Evolutionary conservation across 2,329 filamentous ascomycete genomes (phyloP), one percentile per base, ranked within the genome.

Genomic region (Leptographium galeiforme): DNA sequence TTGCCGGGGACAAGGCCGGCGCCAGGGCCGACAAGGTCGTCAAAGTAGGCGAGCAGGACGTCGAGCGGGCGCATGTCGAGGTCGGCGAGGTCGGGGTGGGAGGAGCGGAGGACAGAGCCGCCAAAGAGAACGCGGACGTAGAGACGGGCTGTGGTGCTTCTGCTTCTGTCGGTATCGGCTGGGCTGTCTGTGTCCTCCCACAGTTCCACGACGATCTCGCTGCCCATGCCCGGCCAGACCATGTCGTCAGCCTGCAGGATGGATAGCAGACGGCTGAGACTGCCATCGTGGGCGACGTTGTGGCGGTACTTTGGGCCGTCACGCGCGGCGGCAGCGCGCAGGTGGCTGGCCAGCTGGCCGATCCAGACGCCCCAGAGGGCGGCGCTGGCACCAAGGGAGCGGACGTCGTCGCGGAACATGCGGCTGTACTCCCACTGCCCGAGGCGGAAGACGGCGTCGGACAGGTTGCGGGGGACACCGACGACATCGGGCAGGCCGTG

Each of bases 181-280:
- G 11, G 12, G 10, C 11, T 14, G 10, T 14, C 14, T 8, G 33
- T 19, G 12, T 19, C 38, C 2, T n/a, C 44, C 61, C 82, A 89
- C 34, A 90, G 63, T 69, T 91, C 87, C 63, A 90, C 89, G 0
- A 89, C 78, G 0, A 91, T 73, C 67, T 91, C 87, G 11, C 79
- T 73, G 0, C 87, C 87, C 86, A 91, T 89, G 0, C 87, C 87
- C 0, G 87, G 87, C 87, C 87, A 91, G 1, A 89, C 81, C 86
- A 91, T 91, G 51, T 72, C 65, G 25, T 88, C 82, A 1, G 85
- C 62, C 67, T 91, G 87, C 62, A 93, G 63, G 16, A 90, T 75
- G 2, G 79, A 79, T 25, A 93, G 69, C 8, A 91, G 61, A 2
- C 80, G 70, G 12, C 83, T 81, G 8, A 90, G 63, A 4, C 79